Evolutionary conservation across 1,284 basidiomycete genomes (phyloP).

Genomic region (Tremellales sp.): DNA sequence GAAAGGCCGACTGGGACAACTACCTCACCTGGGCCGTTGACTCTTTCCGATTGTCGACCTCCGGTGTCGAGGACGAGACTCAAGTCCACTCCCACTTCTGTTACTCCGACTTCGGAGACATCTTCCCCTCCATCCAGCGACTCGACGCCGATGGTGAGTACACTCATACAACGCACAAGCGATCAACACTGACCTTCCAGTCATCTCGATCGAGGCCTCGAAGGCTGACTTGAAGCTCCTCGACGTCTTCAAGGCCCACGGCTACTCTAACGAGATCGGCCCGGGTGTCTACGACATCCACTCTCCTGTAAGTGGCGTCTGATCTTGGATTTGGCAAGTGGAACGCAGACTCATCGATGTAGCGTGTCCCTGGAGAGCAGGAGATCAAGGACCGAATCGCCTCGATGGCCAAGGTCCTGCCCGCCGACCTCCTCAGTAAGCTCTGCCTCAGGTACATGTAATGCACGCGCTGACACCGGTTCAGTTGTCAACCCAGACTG

Average conservation of each 20-base stretch:
- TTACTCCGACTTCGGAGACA: conserved; percentile 77
- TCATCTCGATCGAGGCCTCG: conserved; percentile 98
- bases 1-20: conserved; percentile 86
- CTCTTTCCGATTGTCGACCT: conserved; percentile 93
- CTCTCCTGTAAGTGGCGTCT: too few relatives aligned
- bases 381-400: conserved; percentile 94
- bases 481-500: conserved; percentile 93
- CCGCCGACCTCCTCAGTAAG: conserved; percentile 72
- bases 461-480: too few relatives aligned
- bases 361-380: conserved; percentile 88
- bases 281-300: conserved; percentile 99
- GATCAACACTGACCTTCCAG: conserved; percentile 35
- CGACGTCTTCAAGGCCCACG: conserved; percentile 89
- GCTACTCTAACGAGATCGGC: conserved; percentile 97
- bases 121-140: conserved; percentile 95
- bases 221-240: conserved; percentile 98
- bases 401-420: conserved; percentile 75
- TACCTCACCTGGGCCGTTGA: conserved; percentile 97
- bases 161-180: neutral
- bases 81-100: conserved; percentile 96
- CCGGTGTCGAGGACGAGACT: conserved; percentile 84
- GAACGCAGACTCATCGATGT: too few relatives aligned
- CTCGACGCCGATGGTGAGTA: conserved; percentile 98
- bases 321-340: too few relatives aligned
- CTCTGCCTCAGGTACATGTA: too few relatives aligned